phyloP scores from a whole-genome alignment of 1,284 basidiomycete genomes.

The Sporisorium scitamineum region DNA sequence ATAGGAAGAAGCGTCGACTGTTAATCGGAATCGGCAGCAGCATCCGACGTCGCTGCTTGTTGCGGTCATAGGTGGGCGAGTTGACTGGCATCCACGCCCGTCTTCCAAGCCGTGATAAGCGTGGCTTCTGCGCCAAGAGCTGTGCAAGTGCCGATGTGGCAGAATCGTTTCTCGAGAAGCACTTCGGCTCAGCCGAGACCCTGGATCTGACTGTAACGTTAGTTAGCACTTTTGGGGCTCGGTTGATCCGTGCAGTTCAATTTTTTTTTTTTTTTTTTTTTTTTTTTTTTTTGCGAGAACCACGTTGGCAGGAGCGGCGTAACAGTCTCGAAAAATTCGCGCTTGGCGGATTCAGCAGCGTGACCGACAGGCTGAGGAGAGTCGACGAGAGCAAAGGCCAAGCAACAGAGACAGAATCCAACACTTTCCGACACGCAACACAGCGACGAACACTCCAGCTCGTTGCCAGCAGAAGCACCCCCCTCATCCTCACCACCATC shows the following conservation, averaged over 20 bases:
- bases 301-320: background rate
- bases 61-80: too few species aligned
- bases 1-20: too few species aligned
- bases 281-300: too few species aligned
- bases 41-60: background rate
- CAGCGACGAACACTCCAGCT: background rate
- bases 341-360: background rate
- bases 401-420: background rate
- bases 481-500: background rate
- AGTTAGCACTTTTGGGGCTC: too few species aligned
- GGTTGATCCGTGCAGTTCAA: slow-evolving; percentile 17
- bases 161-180: background rate
- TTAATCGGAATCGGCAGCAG: background rate
- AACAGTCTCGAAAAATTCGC: background rate
- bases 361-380: background rate
- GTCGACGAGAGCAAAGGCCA: background rate
- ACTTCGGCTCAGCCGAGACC: slow-evolving; percentile 5
- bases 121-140: background rate
- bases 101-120: background rate
- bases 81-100: too few species aligned
- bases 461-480: background rate
- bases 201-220: background rate
- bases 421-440: background rate
- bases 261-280: background rate
- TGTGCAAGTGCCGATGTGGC: background rate